Evolutionary conservation across 73 alveolate genomes (phyloP), one percentile per base, ranked within the genome.

Genomic region (Blepharisma japonicum): DNA sequence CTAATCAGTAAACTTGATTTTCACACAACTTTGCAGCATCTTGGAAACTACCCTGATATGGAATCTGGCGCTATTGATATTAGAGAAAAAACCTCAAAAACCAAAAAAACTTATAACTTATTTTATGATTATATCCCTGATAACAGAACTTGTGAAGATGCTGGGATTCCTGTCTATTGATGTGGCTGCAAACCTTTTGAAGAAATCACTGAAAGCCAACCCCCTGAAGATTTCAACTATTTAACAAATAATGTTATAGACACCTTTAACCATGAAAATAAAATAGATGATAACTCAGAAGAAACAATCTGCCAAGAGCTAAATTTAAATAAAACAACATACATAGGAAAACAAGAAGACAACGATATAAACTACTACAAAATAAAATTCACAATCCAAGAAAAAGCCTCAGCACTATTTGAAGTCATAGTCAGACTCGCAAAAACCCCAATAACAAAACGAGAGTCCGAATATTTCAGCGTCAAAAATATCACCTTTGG

Each of bases 1-100:
- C 46, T 70, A 0, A 25, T 45, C 25, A 70, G 80, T 47, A 70
- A 70, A 70, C 27, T 70, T 45, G 80, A 70, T 70, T 70, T 70
- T 7, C 66, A 70, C 46, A 14, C 61, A 14, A 70, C 77, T 39
- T 45, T 70, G 9, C 14, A 39, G 70, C 55, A 23, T 38, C 39
- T 70, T 53, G 18, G 68, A 53, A 53, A n/a, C 23, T 53, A n/a
- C 23, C n/a, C 21, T 45, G 14, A n/a, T 70, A 72, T 54, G 14
- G n/a, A 61, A 25, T 9, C 14, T 20, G n/a, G 27, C 5, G 2
- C 4, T 53, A 1, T 14, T 53, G n/a, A 14, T 2, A 18, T n/a
- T 18, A 61, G 11, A 9, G 5, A 39, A 8, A 18, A 11, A 20
- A 61, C 74, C 5, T 61, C 74, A 20, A n/a, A 14, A 20, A 14